These are phyloP conservation scores for Cyberlindnera euphorbiae DNA, from an alignment of 805 yeast genomes.

Conservation along the genomic window DNA sequence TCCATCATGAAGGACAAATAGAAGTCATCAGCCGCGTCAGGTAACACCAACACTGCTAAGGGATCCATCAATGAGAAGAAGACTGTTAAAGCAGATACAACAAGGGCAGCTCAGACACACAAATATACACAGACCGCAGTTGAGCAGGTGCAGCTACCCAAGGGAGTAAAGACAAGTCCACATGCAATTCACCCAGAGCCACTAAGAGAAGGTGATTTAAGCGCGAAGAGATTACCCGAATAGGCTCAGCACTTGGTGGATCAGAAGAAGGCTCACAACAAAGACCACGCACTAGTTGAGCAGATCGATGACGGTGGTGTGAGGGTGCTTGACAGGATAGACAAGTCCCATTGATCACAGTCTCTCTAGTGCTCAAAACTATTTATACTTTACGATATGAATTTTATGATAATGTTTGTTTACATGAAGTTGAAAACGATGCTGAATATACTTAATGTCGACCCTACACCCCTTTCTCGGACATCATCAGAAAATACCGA, in stretches of 20 bases:
- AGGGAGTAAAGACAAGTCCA: too few species aligned
- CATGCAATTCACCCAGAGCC: neutral
- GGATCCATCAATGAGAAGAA: neutral
- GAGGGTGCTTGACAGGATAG: conserved; percentile 16
- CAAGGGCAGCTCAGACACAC: neutral
- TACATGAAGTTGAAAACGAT: too few species aligned
- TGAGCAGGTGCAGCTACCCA: neutral
- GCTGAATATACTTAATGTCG: too few species aligned
- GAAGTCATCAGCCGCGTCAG: neutral
- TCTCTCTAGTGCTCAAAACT: neutral
- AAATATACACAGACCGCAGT: neutral
- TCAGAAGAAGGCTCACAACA: too few species aligned
- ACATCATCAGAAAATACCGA: too few species aligned
- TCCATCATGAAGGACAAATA: conserved; percentile 6
- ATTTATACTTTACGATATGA: too few species aligned
- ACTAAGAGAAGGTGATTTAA: too few species aligned
- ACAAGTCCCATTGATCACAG: conserved; percentile 8
- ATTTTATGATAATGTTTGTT: too few species aligned
- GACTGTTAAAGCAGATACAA: neutral
- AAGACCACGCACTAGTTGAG: conserved; percentile 8
- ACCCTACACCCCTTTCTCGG: conserved; percentile 8
- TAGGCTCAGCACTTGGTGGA: too few species aligned
- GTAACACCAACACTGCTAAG: too few species aligned
- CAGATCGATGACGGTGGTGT: conserved; percentile 12
- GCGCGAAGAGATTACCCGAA: too few species aligned